phyloP scores from a whole-genome alignment of 106 monocot species.

The Platanthera zijinensis region DNA sequence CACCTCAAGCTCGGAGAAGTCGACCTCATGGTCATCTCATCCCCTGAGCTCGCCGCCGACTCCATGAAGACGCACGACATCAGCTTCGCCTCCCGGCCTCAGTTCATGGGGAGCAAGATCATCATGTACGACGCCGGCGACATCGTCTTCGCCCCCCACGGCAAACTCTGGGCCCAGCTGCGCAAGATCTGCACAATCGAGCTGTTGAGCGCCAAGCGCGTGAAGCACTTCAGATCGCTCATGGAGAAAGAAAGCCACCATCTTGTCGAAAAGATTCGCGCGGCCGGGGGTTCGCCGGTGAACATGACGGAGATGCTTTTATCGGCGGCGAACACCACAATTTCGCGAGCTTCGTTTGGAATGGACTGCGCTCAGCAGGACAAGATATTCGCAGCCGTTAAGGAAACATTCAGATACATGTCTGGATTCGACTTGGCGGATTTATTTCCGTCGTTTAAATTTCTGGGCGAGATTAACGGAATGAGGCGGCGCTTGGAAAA shows the following conservation, averaged over 20 bases:
- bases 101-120: neutral
- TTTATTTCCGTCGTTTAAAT: conserved; percentile 10
- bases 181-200: conserved; percentile 14
- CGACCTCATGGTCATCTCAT: conserved; percentile 11
- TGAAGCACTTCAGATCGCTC: conserved; percentile 8
- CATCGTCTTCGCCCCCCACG: conserved; percentile 8
- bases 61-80: conserved; percentile 17
- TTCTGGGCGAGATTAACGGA: neutral
- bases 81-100: conserved; percentile 9
- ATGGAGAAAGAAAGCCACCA: conserved; percentile 9
- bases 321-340: neutral
- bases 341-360: conserved; percentile 5
- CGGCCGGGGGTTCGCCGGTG: neutral
- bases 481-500: neutral
- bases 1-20: conserved; percentile 13
- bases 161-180: conserved; percentile 2
- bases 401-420: neutral
- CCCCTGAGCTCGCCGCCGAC: conserved; percentile 4
- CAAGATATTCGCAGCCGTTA: neutral
- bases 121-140: conserved; percentile 4
- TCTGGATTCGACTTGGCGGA: conserved; percentile 11
- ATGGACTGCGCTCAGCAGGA: neutral
- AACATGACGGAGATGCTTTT: conserved; percentile 3
- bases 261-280: neutral
- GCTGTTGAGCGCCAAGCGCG: conserved; percentile 7